phyloP scores from a whole-genome alignment of 2,329 filamentous ascomycete genomes.

The Penicillium crustosum region DNA sequence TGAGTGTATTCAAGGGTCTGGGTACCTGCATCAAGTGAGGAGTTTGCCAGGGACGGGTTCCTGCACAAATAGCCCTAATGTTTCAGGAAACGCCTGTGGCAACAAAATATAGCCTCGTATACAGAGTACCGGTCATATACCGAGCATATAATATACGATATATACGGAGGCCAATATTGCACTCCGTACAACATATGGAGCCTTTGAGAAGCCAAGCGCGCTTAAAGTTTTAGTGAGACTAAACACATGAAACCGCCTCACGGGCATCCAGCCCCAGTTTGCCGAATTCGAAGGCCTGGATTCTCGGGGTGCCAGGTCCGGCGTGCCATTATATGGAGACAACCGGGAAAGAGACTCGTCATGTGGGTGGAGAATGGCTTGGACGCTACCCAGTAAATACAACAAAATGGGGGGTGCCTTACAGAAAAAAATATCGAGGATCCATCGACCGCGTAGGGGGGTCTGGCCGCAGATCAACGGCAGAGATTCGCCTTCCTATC shows the following conservation, averaged over 20 bases:
- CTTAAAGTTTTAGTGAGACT: neutral
- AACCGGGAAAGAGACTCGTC: conserved; percentile 7
- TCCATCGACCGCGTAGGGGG: conserved; percentile 8
- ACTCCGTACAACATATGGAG: neutral
- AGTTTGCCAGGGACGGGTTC: conserved; percentile 4
- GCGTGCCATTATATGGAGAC: neutral
- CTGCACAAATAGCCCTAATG: conserved; percentile 5
- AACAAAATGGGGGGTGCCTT: conserved; percentile 5
- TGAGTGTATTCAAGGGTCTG: conserved; percentile 1
- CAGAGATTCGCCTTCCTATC: neutral
- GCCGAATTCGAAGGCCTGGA: conserved; percentile 6
- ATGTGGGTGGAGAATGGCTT: conserved; percentile 6
- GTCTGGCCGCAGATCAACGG: neutral
- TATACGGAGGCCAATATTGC: neutral
- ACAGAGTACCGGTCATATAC: neutral
- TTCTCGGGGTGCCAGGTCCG: neutral
- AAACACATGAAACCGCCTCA: conserved; percentile 4
- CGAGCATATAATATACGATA: neutral
- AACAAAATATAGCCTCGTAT: neutral
- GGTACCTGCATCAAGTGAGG: conserved; percentile 2
- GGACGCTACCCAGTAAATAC: neutral
- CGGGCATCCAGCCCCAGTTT: neutral
- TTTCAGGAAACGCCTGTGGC: conserved; percentile 4
- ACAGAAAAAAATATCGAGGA: conserved; percentile 6
- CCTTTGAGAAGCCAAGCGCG: neutral